phyloP scores from a whole-genome alignment of 768 basidiomycete genomes.

The Termitomyces sp. region DNA sequence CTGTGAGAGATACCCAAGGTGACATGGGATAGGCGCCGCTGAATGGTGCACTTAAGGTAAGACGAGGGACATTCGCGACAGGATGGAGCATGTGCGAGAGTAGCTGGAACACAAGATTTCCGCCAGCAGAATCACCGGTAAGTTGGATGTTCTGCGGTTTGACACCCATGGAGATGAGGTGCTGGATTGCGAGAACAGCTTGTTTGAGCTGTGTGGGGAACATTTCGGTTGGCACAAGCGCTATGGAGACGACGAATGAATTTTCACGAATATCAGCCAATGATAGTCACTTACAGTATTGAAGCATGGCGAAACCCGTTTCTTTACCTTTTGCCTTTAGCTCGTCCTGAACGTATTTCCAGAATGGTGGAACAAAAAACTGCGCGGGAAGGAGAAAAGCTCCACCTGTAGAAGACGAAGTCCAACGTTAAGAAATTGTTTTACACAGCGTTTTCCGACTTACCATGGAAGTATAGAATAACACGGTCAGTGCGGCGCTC shows the following conservation, averaged over 20 bases:
- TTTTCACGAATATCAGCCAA: too few species aligned
- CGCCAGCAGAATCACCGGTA: constrained; percentile 29
- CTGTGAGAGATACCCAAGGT: constrained; percentile 20
- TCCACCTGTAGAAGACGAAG: constrained; percentile 17
- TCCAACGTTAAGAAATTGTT: not conserved
- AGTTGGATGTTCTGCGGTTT: constrained; percentile 22
- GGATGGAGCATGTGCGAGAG: constrained; percentile 27
- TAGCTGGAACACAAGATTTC: constrained; percentile 21
- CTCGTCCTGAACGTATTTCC: constrained; percentile 16
- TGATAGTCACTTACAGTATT: constrained; percentile 16
- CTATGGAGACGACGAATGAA: not conserved
- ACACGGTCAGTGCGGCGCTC: constrained; percentile 25
- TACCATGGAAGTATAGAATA: constrained; percentile 27
- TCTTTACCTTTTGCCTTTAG: constrained; percentile 11
- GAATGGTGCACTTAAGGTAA: constrained; percentile 14
- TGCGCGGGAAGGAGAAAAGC: constrained; percentile 19
- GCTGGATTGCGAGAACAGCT: constrained; percentile 19
- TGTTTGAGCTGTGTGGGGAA: constrained; percentile 26
- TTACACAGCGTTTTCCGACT: not conserved
- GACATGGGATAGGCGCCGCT: constrained; percentile 25
- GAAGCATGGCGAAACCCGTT: constrained; percentile 18
- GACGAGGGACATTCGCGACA: constrained; percentile 10
- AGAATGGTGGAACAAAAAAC: constrained; percentile 17
- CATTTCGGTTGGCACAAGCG: constrained; percentile 20
- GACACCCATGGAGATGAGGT: constrained; percentile 21